These are phyloP conservation scores for Raphanus raphanistrum DNA, from an alignment of 345 rosid species.

Conservation along the genomic window DNA sequence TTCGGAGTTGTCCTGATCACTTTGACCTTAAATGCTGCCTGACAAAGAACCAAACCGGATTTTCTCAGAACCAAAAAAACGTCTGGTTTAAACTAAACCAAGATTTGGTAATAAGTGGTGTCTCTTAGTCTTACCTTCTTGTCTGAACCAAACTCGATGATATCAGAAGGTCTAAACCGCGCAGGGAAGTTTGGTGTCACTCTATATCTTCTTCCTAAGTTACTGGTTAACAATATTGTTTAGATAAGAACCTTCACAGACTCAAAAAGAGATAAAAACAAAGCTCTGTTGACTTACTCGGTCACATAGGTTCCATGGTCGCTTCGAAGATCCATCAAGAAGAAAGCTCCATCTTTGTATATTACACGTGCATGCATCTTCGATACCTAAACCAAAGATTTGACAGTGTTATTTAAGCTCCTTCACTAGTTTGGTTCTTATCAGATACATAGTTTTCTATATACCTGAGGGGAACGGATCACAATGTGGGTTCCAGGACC, in stretches of 20 bases:
- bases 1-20: conserved; percentile 49
- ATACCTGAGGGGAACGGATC: conserved; percentile 63
- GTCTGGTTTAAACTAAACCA: background rate
- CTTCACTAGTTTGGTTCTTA: background rate
- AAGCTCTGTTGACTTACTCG: conserved; percentile 52
- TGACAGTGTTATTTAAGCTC: background rate
- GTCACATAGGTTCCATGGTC: conserved; percentile 71
- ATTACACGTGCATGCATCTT: conserved; percentile 67
- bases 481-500: conserved; percentile 55
- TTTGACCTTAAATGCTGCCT: conserved; percentile 74
- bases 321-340: conserved; percentile 65
- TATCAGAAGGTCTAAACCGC: conserved; percentile 57
- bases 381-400: conserved; percentile 56
- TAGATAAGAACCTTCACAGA: conserved; percentile 2
- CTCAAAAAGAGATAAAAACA: background rate
- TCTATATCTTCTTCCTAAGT: conserved; percentile 54
- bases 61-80: conserved; percentile 1
- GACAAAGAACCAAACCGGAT: conserved; percentile 21
- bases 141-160: conserved; percentile 69
- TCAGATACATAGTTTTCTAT: conserved; percentile 1
- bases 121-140: conserved; percentile 45
- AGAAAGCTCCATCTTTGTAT: conserved; percentile 76
- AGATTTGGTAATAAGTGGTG: background rate
- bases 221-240: conserved; percentile 42
- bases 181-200: conserved; percentile 56